Evolutionary conservation across 2,329 filamentous ascomycete species (phyloP).

Genomic region (Fusarium euwallaceae): DNA sequence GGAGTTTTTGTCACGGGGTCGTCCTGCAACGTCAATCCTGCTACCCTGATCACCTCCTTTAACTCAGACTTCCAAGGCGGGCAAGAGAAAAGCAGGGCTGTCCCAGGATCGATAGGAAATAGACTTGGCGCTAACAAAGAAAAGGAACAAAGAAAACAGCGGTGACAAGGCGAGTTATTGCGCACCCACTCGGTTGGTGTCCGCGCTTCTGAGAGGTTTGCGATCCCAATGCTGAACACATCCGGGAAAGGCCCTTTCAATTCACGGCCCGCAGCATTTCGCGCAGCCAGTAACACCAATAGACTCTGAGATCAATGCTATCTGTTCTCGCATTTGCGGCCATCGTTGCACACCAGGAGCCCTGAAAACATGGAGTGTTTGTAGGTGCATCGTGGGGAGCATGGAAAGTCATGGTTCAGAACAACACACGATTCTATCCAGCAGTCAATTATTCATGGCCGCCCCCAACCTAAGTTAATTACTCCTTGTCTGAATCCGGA

Average conservation of each 20-base stretch:
- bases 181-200: neutral
- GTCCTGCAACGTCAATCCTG: constrained; percentile 9
- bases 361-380: neutral
- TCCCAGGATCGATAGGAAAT: neutral
- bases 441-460: neutral
- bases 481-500: neutral
- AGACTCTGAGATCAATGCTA: neutral
- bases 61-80: constrained; percentile 13
- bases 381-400: neutral
- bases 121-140: neutral
- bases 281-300: neutral
- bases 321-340: neutral
- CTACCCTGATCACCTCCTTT: constrained; percentile 23
- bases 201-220: neutral
- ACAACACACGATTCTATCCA: neutral
- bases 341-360: neutral
- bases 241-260: neutral
- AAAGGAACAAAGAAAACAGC: neutral
- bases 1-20: constrained; percentile 23
- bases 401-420: neutral
- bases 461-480: neutral
- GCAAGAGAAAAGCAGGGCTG: constrained; percentile 15
- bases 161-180: constrained; percentile 3
- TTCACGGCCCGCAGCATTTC: neutral
- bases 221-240: neutral